A percentile compares a stretch with the other conserved stretches of the same genome.
Conservation (phyloP, 83 land plant species). For the Diphasiastrum complanatum region DNA sequence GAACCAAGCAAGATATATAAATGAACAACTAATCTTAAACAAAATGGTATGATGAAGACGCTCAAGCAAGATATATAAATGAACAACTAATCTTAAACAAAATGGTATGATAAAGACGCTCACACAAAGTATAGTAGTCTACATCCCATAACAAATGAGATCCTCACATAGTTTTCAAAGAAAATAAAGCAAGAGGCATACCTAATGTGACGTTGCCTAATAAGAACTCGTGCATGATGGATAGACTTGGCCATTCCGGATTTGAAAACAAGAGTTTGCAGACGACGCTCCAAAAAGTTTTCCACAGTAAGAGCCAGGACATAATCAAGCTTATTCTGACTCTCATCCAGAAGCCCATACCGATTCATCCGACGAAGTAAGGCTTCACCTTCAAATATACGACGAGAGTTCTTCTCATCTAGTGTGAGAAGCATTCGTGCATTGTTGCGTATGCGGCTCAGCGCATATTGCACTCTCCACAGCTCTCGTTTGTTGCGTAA, state of each 20-base stretch:
- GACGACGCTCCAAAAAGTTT: constrained; percentile 8
- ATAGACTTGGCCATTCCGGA: constrained; percentile 9
- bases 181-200: too few relatives aligned
- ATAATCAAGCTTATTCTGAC: constrained; percentile 18
- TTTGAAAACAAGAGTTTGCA: constrained; percentile 8
- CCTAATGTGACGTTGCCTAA: constrained; percentile 9
- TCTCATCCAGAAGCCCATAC: constrained; percentile 43
- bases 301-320: constrained; percentile 17
- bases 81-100: too few relatives aligned
- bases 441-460: constrained; percentile 41
- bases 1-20: neutral
- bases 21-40: too few relatives aligned
- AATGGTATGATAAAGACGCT: too few relatives aligned
- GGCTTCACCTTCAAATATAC: constrained; percentile 51
- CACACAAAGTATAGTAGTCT: too few relatives aligned
- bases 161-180: too few relatives aligned
- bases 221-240: constrained; percentile 9
- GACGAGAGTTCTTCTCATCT: constrained; percentile 50
- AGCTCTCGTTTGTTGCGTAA: constrained; percentile 42
- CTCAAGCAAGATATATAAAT: too few relatives aligned
- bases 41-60: too few relatives aligned
- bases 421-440: constrained; percentile 41
- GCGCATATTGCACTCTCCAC: constrained; percentile 47
- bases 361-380: constrained; percentile 43
- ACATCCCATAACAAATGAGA: too few relatives aligned